Percentiles rank a stretch among this genome's conserved stretches.
Evolutionary conservation across 1,139 yeast species (phyloP).

Genomic region (Candida sojae): DNA sequence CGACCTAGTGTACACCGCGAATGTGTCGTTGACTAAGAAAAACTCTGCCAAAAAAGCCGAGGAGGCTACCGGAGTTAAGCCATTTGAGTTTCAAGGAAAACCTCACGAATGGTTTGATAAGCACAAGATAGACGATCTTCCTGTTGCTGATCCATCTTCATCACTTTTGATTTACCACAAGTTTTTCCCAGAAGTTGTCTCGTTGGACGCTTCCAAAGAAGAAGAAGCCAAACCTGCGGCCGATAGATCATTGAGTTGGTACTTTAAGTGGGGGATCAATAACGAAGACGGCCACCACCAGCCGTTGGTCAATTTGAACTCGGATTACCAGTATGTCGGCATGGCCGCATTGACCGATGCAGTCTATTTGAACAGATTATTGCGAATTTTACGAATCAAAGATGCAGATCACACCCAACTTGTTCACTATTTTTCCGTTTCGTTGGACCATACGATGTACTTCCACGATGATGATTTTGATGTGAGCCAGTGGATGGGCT

Average conservation of each 20-base stretch:
- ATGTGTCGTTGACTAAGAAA: conserved; percentile 34
- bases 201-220: conserved; percentile 23
- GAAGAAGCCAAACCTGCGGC: conserved; percentile 26
- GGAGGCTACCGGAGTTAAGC: conserved; percentile 19
- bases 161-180: conserved; percentile 26
- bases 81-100: conserved; percentile 39
- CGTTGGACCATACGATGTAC: conserved; percentile 67
- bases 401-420: conserved; percentile 25
- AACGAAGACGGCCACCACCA: conserved; percentile 16
- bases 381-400: conserved; percentile 26
- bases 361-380: conserved; percentile 38
- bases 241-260: conserved; percentile 29
- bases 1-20: conserved; percentile 32
- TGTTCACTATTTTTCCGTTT: conserved; percentile 47
- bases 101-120: conserved; percentile 29
- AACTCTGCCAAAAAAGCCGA: conserved; percentile 23
- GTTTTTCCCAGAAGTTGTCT: conserved; percentile 41
- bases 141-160: conserved; percentile 17
- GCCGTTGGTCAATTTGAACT: conserved; percentile 11
- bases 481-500: conserved; percentile 54
- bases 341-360: conserved; percentile 65
- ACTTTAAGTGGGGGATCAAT: conserved; percentile 28
- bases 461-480: conserved; percentile 60
- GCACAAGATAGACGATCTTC: conserved; percentile 18
- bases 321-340: conserved; percentile 54